Conservation (phyloP, 306 rosid genomes). For the Lotus japonicus region DNA sequence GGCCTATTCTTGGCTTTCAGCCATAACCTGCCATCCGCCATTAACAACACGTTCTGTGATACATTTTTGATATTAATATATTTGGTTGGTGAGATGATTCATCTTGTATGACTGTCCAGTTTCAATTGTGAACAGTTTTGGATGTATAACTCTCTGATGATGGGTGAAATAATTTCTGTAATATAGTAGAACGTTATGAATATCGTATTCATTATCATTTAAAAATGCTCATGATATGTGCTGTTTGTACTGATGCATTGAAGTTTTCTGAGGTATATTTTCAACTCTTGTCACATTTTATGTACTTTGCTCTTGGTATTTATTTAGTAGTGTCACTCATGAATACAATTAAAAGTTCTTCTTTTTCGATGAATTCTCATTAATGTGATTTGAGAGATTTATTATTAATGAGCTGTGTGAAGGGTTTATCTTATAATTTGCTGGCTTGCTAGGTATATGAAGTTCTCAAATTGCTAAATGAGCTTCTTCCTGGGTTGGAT, state of each 20-base stretch:
- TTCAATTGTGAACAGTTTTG: not conserved
- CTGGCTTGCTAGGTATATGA: slow-evolving; percentile 56
- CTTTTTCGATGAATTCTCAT: not conserved
- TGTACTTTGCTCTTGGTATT: not conserved
- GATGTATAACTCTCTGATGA: not conserved
- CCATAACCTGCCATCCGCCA: no score
- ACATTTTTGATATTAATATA: slow-evolving; percentile 2
- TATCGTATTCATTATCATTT: not conserved
- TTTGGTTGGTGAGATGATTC: not conserved
- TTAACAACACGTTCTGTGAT: not conserved
- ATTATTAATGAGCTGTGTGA: not conserved
- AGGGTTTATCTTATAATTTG: not conserved
- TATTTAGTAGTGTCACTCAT: not conserved
- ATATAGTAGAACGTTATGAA: not conserved
- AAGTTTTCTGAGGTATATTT: slow-evolving; percentile 10
- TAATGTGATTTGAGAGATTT: slow-evolving; percentile 2
- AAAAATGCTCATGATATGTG: not conserved
- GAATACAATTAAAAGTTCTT: not conserved
- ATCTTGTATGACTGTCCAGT: slow-evolving; percentile 2
- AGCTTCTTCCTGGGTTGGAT: slow-evolving; percentile 65
- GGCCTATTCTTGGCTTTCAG: no score
- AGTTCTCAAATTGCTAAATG: slow-evolving; percentile 79
- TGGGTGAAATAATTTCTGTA: not conserved
- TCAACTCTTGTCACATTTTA: not conserved
- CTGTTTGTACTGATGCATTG: slow-evolving; percentile 5